Evolutionary conservation across 106 monocot species (phyloP), one percentile per base, ranked within the genome.

Genomic region (Cymbidium sinense): DNA sequence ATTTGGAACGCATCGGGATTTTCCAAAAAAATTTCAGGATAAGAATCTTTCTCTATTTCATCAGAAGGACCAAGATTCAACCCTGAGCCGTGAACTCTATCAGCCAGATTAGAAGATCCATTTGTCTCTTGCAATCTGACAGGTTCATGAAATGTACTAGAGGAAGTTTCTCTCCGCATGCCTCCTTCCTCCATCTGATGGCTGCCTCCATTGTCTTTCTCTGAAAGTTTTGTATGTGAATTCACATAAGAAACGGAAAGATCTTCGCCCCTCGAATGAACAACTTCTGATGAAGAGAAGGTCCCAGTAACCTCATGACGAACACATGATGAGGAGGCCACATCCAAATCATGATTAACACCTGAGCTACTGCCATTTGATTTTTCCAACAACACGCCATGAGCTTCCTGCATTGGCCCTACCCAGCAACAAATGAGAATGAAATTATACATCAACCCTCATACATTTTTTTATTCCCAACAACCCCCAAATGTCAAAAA

Each of bases 401-500:
- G 75, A 75, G 77, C 83, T 82, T 90, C 90, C 93, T 95, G 95
- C 90, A 88, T 92, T 84, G 86, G 77, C 80, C 91, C 93, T 93
- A 90, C 65, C 84, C 85, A 93, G 79, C 76, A 85, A 86, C 85
- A 90, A 83, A 90, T 87, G 90, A 95, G 92, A 91, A 91, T 73
- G 13, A 34, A 81, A 86, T 86, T 84, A 88, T 85, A 77, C 80
- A 81, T 79, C 84, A 87, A 80, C 70, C 31, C 67, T 64, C 28
- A 43, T 83, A 81, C 62, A 75, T 34, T 69, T 70, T n/a, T 50
- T 78, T 41, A 61, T 5, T 43, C 52, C 77, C 41, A 62, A 34
- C 58, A 47, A 55, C 62, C n/a, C 73, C 41, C n/a, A 7, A 50
- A 67, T 64, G 58, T 61, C 9, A 15, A 31, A 64, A 10, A 70